phyloP scores from a whole-genome alignment of 352 stramenopile genomes.

The Bremia lactucae region DNA sequence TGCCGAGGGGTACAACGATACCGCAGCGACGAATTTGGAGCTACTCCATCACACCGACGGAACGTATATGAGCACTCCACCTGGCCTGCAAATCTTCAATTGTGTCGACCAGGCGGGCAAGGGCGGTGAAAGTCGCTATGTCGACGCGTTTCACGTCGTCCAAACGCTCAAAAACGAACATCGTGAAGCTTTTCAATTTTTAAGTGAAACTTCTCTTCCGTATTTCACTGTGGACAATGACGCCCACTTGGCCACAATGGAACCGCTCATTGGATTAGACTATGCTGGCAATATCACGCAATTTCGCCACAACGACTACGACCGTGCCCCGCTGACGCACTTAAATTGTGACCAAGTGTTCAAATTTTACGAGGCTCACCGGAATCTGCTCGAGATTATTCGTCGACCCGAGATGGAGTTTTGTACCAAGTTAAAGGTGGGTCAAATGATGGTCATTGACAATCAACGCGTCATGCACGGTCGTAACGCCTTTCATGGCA shows the following conservation, averaged over 20 bases:
- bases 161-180: conserved; percentile 49
- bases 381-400: conserved; percentile 54
- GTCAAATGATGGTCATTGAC: conserved; percentile 80
- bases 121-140: conserved; percentile 65
- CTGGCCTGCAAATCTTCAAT: conserved; percentile 87
- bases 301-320: conserved; percentile 86
- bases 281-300: conserved; percentile 59
- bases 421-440: conserved; percentile 47
- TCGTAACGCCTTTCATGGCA: conserved; percentile 64
- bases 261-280: conserved; percentile 70
- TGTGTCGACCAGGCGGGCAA: conserved; percentile 65
- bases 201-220: conserved; percentile 55
- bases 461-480: conserved; percentile 84
- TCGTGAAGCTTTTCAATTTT: conserved; percentile 56
- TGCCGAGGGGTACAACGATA: conserved; percentile 79
- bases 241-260: conserved; percentile 65
- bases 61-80: conserved; percentile 80
- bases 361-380: conserved; percentile 67
- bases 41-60: conserved; percentile 81
- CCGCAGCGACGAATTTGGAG: conserved; percentile 76
- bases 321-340: conserved; percentile 73
- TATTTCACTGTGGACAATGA: conserved; percentile 76
- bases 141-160: conserved; percentile 71
- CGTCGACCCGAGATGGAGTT: conserved; percentile 55
- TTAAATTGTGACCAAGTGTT: conserved; percentile 58